Percentiles rank a stretch among this genome's conserved stretches.
These are phyloP conservation scores for Cyberlindnera nakhonratchasimensis DNA, from an alignment of 805 yeast genomes.

Conservation along the genomic window DNA sequence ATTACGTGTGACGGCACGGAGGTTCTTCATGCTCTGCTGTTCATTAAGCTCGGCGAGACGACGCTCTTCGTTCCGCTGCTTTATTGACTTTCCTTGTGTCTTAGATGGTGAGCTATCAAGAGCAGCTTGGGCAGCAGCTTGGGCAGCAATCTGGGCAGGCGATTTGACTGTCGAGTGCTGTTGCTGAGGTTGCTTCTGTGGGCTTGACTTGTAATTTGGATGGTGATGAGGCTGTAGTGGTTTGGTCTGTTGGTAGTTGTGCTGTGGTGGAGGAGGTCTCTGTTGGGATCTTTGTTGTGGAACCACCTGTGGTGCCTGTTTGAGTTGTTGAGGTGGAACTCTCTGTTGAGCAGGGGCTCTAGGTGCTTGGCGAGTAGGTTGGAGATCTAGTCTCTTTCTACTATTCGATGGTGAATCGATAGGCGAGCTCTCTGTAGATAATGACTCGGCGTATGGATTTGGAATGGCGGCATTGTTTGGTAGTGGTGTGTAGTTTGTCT, in stretches of 20 bases:
- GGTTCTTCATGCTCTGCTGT: conserved; percentile 76
- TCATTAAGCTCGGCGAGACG: conserved; percentile 71
- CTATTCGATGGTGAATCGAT: conserved; percentile 12
- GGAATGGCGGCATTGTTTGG: conserved; percentile 14
- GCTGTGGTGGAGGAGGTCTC: conserved; percentile 11
- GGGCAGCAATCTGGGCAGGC: conserved; percentile 25
- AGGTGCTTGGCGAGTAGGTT: conserved; percentile 30
- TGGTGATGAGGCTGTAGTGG: conserved; percentile 30
- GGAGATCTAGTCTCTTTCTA: conserved; percentile 18
- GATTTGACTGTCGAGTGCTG: conserved; percentile 13
- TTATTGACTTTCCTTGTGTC: conserved; percentile 26
- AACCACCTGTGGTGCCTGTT: conserved; percentile 17
- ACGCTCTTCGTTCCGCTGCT: conserved; percentile 42
- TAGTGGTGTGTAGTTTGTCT: conserved; percentile 18
- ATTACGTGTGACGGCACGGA: conserved; percentile 76
- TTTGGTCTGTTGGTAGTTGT: conserved; percentile 19
- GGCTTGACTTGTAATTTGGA: conserved; percentile 19
- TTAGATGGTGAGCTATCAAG: conserved; percentile 25
- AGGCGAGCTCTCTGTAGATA: conserved; percentile 12
- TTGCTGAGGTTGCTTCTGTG: conserved; percentile 17
- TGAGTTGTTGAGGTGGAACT: conserved; percentile 8
- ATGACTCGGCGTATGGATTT: conserved; percentile 22
- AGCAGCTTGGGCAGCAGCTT: conserved; percentile 37
- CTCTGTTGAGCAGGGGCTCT: conserved; percentile 27
- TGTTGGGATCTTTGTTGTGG: conserved; percentile 25